phyloP scores from a whole-genome alignment of 345 rosid genomes.

The Arabidopsis suecica region DNA sequence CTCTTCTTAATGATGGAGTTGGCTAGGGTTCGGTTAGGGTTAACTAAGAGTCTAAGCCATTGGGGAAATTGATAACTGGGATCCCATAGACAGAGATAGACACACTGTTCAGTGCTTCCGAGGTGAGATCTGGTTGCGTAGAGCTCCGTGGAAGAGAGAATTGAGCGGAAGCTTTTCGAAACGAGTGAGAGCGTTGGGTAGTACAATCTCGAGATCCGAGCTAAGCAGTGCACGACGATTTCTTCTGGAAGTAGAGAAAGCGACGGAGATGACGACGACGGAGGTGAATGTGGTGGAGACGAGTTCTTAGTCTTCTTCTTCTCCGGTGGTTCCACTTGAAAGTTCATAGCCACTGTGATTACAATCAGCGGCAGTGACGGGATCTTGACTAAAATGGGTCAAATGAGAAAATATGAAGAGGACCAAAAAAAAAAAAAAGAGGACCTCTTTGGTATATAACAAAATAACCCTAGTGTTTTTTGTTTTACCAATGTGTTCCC shows the following conservation, averaged over 20 bases:
- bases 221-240: background rate
- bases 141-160: constrained; percentile 12
- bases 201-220: background rate
- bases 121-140: background rate
- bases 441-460: too few relatives aligned
- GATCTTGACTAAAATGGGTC: too few relatives aligned
- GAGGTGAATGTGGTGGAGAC: background rate
- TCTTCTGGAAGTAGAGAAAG: constrained; percentile 9
- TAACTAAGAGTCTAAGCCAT: too few relatives aligned
- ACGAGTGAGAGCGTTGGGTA: background rate
- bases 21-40: too few relatives aligned
- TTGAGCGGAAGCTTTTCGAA: background rate
- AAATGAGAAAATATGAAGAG: background rate
- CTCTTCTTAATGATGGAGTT: background rate
- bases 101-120: too few relatives aligned
- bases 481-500: too few relatives aligned
- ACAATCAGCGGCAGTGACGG: too few relatives aligned
- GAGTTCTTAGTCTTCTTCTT: background rate
- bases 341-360: background rate
- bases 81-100: too few relatives aligned
- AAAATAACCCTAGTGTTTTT: too few relatives aligned
- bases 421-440: too few relatives aligned
- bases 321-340: constrained; percentile 8
- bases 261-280: background rate
- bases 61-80: too few relatives aligned